phyloP scores from a whole-genome alignment of 2,329 filamentous ascomycete genomes.

The Cladorrhinum sp. region DNA sequence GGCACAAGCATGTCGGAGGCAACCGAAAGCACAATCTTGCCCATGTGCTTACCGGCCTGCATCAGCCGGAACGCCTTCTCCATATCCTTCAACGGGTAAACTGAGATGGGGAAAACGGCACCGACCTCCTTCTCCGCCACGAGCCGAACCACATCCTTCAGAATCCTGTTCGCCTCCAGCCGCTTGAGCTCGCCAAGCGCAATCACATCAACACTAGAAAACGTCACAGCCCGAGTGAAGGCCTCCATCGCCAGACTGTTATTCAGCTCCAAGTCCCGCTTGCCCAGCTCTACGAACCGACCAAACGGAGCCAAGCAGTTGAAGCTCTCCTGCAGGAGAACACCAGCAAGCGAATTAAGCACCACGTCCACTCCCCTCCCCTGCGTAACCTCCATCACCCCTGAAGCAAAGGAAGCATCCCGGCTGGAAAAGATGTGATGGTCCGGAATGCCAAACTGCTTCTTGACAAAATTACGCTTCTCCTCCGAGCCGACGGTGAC shows the following conservation, averaged over 20 bases:
- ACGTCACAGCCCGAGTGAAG: conserved; percentile 39
- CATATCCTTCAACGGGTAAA: conserved; percentile 30
- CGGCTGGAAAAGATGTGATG: conserved; percentile 23
- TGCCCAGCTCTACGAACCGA: conserved; percentile 45
- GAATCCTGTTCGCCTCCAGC: conserved; percentile 19
- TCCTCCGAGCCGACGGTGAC: conserved; percentile 33
- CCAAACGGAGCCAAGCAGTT: conserved; percentile 44
- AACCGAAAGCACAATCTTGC: conserved; percentile 40
- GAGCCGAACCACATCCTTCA: conserved; percentile 27
- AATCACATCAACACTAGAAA: conserved; percentile 36
- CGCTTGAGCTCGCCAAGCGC: conserved; percentile 18
- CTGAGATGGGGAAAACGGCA: conserved; percentile 29
- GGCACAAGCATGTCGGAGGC: conserved; percentile 22
- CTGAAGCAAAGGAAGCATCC: conserved; percentile 15
- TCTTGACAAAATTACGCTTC: conserved; percentile 35
- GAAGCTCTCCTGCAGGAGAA: conserved; percentile 42
- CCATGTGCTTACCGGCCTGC: conserved; percentile 43
- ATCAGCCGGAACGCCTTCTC: conserved; percentile 42
- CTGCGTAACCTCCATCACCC: conserved; percentile 13
- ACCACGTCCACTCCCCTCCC: conserved; percentile 31
- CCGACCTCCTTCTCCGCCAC: conserved; percentile 27
- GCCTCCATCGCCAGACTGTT: conserved; percentile 43
- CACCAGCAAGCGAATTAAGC: conserved; percentile 41
- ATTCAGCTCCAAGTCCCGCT: conserved; percentile 39
- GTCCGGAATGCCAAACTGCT: conserved; percentile 31